Conservation (phyloP, 305 asterid genomes). For the Fraxinus sp. region DNA sequence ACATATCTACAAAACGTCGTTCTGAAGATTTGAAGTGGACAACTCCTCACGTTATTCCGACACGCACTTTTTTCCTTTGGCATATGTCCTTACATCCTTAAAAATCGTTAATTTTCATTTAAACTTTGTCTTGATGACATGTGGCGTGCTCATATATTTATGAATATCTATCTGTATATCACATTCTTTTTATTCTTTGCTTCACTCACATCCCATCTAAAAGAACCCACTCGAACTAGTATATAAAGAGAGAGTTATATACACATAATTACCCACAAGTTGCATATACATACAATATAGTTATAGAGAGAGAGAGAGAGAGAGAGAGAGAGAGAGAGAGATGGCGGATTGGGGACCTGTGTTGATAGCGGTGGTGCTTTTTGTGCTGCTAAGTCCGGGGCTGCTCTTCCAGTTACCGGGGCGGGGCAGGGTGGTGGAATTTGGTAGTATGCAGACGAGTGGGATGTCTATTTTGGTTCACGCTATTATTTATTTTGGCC, state of each 20-base stretch:
- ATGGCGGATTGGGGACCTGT: slow-evolving; percentile 87
- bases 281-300: neutral
- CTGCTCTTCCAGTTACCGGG: slow-evolving; percentile 72
- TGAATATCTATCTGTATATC: neutral
- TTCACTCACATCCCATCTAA: slow-evolving; percentile 16
- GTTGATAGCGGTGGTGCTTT: slow-evolving; percentile 67
- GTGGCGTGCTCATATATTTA: neutral
- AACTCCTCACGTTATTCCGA: slow-evolving; percentile 19
- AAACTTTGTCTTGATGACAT: neutral
- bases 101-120: neutral
- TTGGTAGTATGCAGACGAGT: slow-evolving; percentile 68
- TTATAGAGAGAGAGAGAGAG: neutral
- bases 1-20: slow-evolving; percentile 8
- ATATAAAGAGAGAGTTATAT: neutral
- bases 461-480: slow-evolving; percentile 60
- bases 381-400: slow-evolving; percentile 75
- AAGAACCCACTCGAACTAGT: neutral
- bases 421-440: slow-evolving; percentile 52
- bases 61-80: slow-evolving; percentile 27
- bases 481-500: slow-evolving; percentile 59
- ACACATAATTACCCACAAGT: neutral
- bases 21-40: slow-evolving; percentile 24
- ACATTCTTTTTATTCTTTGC: slow-evolving; percentile 21
- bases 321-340: neutral
- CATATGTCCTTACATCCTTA: slow-evolving; percentile 26